Conservation (phyloP, 2,329 filamentous ascomycete species). For the Mycogone perniciosa region DNA sequence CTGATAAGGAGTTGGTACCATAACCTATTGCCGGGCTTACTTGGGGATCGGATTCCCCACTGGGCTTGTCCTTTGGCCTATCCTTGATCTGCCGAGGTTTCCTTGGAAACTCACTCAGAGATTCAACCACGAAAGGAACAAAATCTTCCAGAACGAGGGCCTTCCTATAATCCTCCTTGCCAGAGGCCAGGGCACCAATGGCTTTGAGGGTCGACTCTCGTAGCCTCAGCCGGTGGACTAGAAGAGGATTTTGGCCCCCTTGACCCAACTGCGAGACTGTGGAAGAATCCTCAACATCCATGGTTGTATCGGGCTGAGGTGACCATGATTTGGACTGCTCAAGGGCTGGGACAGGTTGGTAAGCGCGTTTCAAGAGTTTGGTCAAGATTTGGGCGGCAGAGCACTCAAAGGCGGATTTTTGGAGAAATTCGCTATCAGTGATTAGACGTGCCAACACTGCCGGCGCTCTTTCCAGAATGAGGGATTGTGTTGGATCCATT, state of each 20-base stretch:
- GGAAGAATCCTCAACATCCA: slow-evolving; percentile 29
- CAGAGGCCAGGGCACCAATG: slow-evolving; percentile 72
- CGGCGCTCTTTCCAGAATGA: slow-evolving; percentile 64
- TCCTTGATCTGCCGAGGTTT: slow-evolving; percentile 43
- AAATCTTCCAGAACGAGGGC: slow-evolving; percentile 75
- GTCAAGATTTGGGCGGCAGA: slow-evolving; percentile 41
- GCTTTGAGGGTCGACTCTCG: slow-evolving; percentile 72
- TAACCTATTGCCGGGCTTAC: slow-evolving; percentile 41
- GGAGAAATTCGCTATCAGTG: slow-evolving; percentile 69
- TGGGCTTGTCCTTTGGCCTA: slow-evolving; percentile 32
- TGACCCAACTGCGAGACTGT: slow-evolving; percentile 47
- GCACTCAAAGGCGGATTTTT: slow-evolving; percentile 72
- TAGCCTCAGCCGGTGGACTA: slow-evolving; percentile 65
- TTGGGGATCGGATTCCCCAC: slow-evolving; percentile 19
- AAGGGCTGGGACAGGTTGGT: slow-evolving; percentile 36
- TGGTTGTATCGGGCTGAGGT: slow-evolving; percentile 29
- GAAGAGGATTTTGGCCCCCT: slow-evolving; percentile 52
- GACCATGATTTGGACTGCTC: slow-evolving; percentile 33
- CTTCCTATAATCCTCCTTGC: slow-evolving; percentile 80
- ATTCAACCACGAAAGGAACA: slow-evolving; percentile 76
- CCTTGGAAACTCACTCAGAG: slow-evolving; percentile 53
- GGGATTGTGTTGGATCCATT: slow-evolving; percentile 29
- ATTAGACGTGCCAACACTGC: slow-evolving; percentile 72
- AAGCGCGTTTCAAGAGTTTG: slow-evolving; percentile 45
- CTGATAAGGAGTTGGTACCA: slow-evolving; percentile 66